Percentiles rank a stretch among this genome's conserved stretches.
phyloP scores from a whole-genome alignment of 108 stramenopile species.

The Nitzschia sp. region DNA sequence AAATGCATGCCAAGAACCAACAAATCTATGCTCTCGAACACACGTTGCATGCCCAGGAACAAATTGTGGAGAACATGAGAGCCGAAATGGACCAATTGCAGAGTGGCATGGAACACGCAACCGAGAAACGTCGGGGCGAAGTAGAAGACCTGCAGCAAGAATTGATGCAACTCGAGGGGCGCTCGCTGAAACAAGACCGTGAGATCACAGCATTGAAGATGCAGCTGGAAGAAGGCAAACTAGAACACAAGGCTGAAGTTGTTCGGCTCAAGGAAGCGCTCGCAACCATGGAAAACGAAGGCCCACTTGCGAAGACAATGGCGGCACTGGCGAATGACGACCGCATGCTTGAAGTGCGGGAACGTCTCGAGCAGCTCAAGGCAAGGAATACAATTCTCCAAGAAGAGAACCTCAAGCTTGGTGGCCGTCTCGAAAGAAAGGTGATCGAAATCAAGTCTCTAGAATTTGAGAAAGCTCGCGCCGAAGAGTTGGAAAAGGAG shows the following conservation, averaged over 20 bases:
- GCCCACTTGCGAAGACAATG: slow-evolving; percentile 31
- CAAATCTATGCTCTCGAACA: slow-evolving; percentile 76
- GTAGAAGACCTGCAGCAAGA: slow-evolving; percentile 88
- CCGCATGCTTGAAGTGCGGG: slow-evolving; percentile 60
- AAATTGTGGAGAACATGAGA: slow-evolving; percentile 71
- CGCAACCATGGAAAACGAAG: slow-evolving; percentile 46
- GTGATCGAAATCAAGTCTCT: slow-evolving; percentile 32
- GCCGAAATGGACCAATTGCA: slow-evolving; percentile 87
- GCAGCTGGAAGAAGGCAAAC: slow-evolving; percentile 67
- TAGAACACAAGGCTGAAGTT: slow-evolving; percentile 68
- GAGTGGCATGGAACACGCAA: slow-evolving; percentile 70
- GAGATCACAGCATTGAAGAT: slow-evolving; percentile 65
- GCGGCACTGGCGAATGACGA: slow-evolving; percentile 41
- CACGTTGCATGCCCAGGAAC: slow-evolving; percentile 79
- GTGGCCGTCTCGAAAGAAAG: slow-evolving; percentile 42
- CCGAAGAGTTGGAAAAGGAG: slow-evolving; percentile 63
- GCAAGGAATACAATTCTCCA: slow-evolving; percentile 53
- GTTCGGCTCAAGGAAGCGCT: slow-evolving; percentile 60
- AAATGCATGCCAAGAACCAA: slow-evolving; percentile 65
- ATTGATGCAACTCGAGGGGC: slow-evolving; percentile 60
- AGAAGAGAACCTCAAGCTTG: slow-evolving; percentile 73
- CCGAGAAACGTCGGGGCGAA: slow-evolving; percentile 67
- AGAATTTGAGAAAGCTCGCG: slow-evolving; percentile 59
- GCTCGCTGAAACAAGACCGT: slow-evolving; percentile 58
- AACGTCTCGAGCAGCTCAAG: slow-evolving; percentile 69